Percentiles rank a stretch among this genome's conserved stretches.
These are phyloP conservation scores for Crithidia sp. DNA, from an alignment of 208 protist genomes.

Conservation along the genomic window DNA sequence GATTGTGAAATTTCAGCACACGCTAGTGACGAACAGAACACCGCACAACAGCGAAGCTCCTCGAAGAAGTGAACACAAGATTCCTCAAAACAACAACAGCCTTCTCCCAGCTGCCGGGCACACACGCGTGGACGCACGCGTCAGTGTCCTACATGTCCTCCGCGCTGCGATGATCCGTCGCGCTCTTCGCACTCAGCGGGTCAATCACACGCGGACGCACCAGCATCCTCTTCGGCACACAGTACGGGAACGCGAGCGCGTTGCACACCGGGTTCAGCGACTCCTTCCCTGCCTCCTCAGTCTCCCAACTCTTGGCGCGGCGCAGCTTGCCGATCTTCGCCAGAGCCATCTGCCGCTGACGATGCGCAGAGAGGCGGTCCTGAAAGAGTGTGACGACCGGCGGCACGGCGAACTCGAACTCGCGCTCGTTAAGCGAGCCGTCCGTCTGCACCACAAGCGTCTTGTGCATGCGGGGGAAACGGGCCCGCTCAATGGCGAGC, in stretches of 20 bases:
- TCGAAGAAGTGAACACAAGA: not conserved
- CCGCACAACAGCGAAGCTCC: not conserved
- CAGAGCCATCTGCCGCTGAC: conserved; percentile 82
- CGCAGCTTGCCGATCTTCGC: conserved; percentile 83
- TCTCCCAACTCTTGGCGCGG: conserved; percentile 77
- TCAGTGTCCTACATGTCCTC: conserved; percentile 4
- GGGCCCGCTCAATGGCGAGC: conserved; percentile 83
- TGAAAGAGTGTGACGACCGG: conserved; percentile 84
- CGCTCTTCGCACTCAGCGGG: conserved; percentile 63
- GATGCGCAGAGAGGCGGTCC: conserved; percentile 79
- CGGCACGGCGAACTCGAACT: conserved; percentile 90
- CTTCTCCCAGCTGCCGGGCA: too few relatives aligned
- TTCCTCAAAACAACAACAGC: not conserved
- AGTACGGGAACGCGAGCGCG: conserved; percentile 86
- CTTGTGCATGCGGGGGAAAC: conserved; percentile 84
- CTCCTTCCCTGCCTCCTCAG: conserved; percentile 40
- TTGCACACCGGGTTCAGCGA: conserved; percentile 81
- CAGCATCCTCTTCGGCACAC: conserved; percentile 79
- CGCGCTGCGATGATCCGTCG: conserved; percentile 26
- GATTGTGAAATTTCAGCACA: too few relatives aligned
- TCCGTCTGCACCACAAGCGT: conserved; percentile 87
- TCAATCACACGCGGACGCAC: conserved; percentile 61
- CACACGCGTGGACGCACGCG: not conserved
- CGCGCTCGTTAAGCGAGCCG: conserved; percentile 85
- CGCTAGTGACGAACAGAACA: too few relatives aligned